Conservation (phyloP, 768 basidiomycete genomes). For the Rhizopogon rudus region DNA sequence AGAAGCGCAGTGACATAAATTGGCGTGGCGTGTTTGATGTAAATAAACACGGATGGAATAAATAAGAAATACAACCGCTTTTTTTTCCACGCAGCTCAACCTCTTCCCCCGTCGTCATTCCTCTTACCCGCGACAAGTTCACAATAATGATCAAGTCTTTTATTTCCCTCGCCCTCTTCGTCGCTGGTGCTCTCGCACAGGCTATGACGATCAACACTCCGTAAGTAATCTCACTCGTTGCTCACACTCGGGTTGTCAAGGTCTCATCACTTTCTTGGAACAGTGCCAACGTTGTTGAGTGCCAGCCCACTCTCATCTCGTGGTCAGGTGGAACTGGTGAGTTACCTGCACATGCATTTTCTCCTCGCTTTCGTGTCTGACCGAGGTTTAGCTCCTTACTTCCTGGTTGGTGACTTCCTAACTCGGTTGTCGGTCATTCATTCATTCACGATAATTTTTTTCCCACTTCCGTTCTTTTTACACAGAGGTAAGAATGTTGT, state of each 20-base stretch:
- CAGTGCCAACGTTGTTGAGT: conserved; percentile 47
- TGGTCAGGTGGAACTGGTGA: conserved; percentile 57
- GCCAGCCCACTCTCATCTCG: conserved; percentile 48
- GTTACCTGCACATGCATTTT: conserved; percentile 16
- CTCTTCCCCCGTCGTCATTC: conserved; percentile 15
- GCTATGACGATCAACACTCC: conserved; percentile 60
- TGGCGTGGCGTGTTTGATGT: conserved; percentile 4
- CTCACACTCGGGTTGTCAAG: neutral
- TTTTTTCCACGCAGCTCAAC: conserved; percentile 22
- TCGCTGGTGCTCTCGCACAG: conserved; percentile 41
- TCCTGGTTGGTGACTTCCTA: conserved; percentile 45
- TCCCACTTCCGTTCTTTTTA: neutral
- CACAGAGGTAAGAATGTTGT: conserved; percentile 34
- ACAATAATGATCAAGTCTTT: conserved; percentile 42
- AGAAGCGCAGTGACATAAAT: neutral
- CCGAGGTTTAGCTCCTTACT: conserved; percentile 48
- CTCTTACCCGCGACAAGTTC: conserved; percentile 10
- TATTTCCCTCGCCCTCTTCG: conserved; percentile 37
- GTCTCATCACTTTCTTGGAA: conserved; percentile 6
- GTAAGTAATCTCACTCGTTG: conserved; percentile 36
- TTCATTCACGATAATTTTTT: neutral
- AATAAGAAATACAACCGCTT: conserved; percentile 13
- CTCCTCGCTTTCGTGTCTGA: neutral
- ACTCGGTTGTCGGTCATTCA: neutral
- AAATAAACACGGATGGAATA: conserved; percentile 22